Base-by-base conservation (phyloP, 768 basidiomycete genomes). In the Leucosporidium creatinivorum region DNA sequence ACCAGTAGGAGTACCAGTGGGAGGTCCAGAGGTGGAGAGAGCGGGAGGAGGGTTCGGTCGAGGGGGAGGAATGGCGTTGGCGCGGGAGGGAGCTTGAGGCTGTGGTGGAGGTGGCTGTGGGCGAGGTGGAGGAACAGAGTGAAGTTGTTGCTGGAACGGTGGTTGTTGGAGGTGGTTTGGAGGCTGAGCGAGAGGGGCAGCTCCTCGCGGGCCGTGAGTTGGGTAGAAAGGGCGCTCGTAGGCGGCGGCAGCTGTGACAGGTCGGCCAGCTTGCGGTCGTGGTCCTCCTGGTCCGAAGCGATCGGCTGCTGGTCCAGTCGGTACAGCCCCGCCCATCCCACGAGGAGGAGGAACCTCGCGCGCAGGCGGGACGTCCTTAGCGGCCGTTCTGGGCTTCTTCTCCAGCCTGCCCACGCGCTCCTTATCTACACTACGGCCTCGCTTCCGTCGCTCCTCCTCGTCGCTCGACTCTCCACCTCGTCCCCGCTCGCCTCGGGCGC, bases 1-100 rank as follows among this genome's bases (percentile, higher is more conserved):
- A 1, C 58, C 67, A 23, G 68, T 65, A 6, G 69, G 65, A 5
- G 62, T 58, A n/a, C 50, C 39, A 5, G 39, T 39, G 39, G 39
- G 36, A 39, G 9, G 39, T n/a, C 10, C 21, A 25, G 28, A 55
- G 54, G 54, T 25, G 26, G 54, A 6, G 54, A 55, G 25, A 18
- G n/a, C 4, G 26, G n/a, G 54, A 17, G 54, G 6, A 26, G 25
- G 26, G 17, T 26, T 25, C 5, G 28, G 26, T 28, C n/a, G 25
- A 18, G 54, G 25, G 17, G 54, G 25, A 26, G 54, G 54, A 9
- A 26, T 18, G 54, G 54, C n/a, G n/a, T 25, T 18, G 25, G 17
- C n/a, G n/a, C 17, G 17, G n/a, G 17, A 18, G n/a, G 55, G 55
- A 57, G 19, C 13, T 17, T 17, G 30, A 33, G 30, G 55, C 7